Base-by-base conservation (phyloP, 2,329 filamentous ascomycete species). In the Aureobasidium zeae region DNA sequence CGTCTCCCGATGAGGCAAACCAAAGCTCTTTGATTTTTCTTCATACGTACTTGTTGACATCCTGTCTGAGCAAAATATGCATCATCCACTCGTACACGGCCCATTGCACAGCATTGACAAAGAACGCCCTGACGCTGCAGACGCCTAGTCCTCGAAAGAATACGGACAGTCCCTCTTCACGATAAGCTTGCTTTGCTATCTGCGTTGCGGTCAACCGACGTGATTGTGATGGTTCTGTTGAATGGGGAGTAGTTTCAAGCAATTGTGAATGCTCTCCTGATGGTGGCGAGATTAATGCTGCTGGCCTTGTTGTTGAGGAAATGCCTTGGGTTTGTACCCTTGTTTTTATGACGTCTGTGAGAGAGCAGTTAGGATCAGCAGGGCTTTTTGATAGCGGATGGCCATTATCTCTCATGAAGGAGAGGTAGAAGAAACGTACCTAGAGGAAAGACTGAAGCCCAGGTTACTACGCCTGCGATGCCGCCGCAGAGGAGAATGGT, bases 41-140 rank as follows among this genome's bases (percentile, higher is more conserved):
- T n/a, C 19, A 11, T 32, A 13, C 5, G 8, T 25, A 2, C 7
- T 30, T 15, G 8, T 15, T 30, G n/a, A 15, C 10, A 16, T 3
- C 30, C 24, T 7, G 13, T 13, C 2, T 22, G 20, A 46, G 29
- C 13, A 47, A 37, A 5, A 48, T 29, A 34, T 44, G 46, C 48
- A 50, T 50, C 32, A 48, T 50, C 48, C 48, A 50, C 29, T 50
- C 48, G 21, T 50, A 50, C 11, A 86, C 77, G 17, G 83, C 82
- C 88, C 88, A 96, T 67, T 81, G 77, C n/a, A 86, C 83, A 2
- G 89, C 88, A 66, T 95, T 95, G 28, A 95, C 89, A 41, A 94
- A 68, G 60, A 96, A 95, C 0, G 89, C 89, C 52, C 89, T 71
- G 7, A 83, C 64, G 61, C 85, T 93, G 62, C 89, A 96, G 22